phyloP scores from a whole-genome alignment of 768 basidiomycete genomes.

The Xerocomus potaroensis region DNA sequence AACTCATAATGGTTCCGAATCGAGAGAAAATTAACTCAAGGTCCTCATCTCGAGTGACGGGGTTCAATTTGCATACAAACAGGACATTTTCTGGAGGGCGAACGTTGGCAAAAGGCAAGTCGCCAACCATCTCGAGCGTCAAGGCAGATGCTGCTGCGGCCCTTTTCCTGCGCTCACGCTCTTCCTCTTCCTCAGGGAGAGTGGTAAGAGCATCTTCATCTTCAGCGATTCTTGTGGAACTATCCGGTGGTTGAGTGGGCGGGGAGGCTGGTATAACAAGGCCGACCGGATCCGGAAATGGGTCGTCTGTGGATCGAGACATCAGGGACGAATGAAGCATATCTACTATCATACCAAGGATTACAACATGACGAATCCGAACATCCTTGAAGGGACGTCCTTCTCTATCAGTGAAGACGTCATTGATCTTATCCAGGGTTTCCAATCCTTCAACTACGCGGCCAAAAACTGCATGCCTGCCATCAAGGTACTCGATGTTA shows the following conservation, averaged over 20 bases:
- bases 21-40: constrained; percentile 95
- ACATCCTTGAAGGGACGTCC: constrained; percentile 93
- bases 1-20: constrained; percentile 94
- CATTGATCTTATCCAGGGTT: constrained; percentile 88
- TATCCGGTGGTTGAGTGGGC: constrained; percentile 80
- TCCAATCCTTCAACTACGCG: constrained; percentile 93
- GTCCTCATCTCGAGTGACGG: constrained; percentile 93
- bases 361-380: constrained; percentile 90
- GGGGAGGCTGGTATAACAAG: constrained; percentile 68
- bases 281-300: constrained; percentile 83
- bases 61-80: constrained; percentile 98
- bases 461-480: constrained; percentile 92
- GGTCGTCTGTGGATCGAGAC: constrained; percentile 64
- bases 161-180: constrained; percentile 73
- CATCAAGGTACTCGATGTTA: constrained; percentile 92
- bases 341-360: constrained; percentile 59
- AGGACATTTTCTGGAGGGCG: constrained; percentile 97
- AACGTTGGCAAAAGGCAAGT: constrained; percentile 96
- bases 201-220: constrained; percentile 87
- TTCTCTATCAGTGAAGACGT: constrained; percentile 83
- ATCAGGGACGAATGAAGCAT: constrained; percentile 3
- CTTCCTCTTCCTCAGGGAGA: constrained; percentile 82
- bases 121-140: constrained; percentile 99
- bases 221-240: constrained; percentile 86
- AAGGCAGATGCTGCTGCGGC: constrained; percentile 91